Evolutionary conservation across 2,329 filamentous ascomycete species (phyloP).

Genomic region (Ceratocystis eucalypticola): DNA sequence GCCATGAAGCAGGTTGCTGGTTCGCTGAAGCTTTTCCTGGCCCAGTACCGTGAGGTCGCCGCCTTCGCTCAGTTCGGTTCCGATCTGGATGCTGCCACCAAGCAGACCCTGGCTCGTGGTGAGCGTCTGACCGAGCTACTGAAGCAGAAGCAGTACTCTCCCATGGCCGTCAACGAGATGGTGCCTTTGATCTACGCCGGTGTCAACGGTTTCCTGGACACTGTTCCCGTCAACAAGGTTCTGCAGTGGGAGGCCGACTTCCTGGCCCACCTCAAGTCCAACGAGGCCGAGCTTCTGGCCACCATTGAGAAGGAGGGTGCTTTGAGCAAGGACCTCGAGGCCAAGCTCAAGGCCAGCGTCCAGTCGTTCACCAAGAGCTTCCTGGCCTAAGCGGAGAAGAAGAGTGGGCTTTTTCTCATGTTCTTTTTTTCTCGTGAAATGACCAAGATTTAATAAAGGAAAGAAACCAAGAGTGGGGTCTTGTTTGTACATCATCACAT

Average conservation of each 20-base stretch:
- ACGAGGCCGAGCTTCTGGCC: slow-evolving; percentile 69
- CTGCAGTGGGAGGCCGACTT: slow-evolving; percentile 90
- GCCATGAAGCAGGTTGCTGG: slow-evolving; percentile 99
- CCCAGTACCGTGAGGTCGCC: slow-evolving; percentile 99
- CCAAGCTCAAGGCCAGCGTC: slow-evolving; percentile 65
- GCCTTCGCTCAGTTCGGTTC: slow-evolving; percentile 99
- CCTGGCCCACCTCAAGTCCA: slow-evolving; percentile 79
- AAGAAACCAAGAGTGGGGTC: slow-evolving; percentile 27
- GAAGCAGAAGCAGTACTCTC: slow-evolving; percentile 99
- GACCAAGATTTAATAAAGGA: slow-evolving; percentile 22
- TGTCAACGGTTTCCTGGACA: slow-evolving; percentile 94
- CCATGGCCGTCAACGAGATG: slow-evolving; percentile 99
- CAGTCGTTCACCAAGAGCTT: slow-evolving; percentile 88
- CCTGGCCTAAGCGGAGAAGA: slow-evolving; percentile 36
- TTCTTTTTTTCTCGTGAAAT: slow-evolving; percentile 8
- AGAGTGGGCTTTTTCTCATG: background rate
- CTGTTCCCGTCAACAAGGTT: slow-evolving; percentile 79
- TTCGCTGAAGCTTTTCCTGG: slow-evolving; percentile 99
- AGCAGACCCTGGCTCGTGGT: slow-evolving; percentile 96
- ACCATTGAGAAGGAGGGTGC: slow-evolving; percentile 92
- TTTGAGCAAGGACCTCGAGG: slow-evolving; percentile 87
- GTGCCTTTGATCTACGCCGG: slow-evolving; percentile 97
- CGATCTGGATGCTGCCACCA: slow-evolving; percentile 95
- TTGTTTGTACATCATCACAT: slow-evolving; percentile 35
- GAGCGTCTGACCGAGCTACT: slow-evolving; percentile 97